Evolutionary conservation across 2,329 filamentous ascomycete species (phyloP), one percentile per base, ranked within the genome.

Genomic region (Drechslera avenae): DNA sequence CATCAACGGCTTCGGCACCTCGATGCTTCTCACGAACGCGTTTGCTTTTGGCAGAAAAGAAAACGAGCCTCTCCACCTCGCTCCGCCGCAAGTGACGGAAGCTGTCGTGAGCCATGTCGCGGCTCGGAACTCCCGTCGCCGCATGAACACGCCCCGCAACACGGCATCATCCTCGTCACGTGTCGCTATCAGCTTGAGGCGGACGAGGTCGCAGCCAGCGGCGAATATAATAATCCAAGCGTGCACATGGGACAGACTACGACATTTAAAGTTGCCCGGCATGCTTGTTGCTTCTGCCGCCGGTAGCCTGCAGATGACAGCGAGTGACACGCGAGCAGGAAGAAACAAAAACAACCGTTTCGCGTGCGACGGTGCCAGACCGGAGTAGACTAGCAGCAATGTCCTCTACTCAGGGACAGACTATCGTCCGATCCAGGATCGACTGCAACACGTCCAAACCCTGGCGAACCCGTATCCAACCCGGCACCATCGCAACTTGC

Each of bases 301-400:
- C 48, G 23, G 48, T 34, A 40, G 26, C 31, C 36, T 30, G 45
- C 36, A 36, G 13, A 47, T 40, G 42, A 33, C 40, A 33, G 32
- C 41, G 16, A 30, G 10, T 28, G 26, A 28, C 26, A 28, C 26
- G 26, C 26, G 10, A 8, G 9, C 26, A 35, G 13, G 8, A 48
- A 46, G 36, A 51, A 51, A 43, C 42, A 51, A 51, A 51, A 51
- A 23, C 23, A 34, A 14, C 31, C 33, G 48, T 40, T 40, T 36
- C n/a, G 39, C 13, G 12, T 36, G 7, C 23, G 5, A 9, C 21
- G 13, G 17, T 19, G 23, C 18, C 28, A 26, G 35, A 35, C 41
- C 41, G 32, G 31, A 28, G 32, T 28, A 34, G 21, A 26, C 14
- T 23, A 16, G 23, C 14, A 7, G 6, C 10, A 16, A 44, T 12